Base-by-base conservation (phyloP, 2,329 filamentous ascomycete genomes). In the Fusarium robinianum region DNA sequence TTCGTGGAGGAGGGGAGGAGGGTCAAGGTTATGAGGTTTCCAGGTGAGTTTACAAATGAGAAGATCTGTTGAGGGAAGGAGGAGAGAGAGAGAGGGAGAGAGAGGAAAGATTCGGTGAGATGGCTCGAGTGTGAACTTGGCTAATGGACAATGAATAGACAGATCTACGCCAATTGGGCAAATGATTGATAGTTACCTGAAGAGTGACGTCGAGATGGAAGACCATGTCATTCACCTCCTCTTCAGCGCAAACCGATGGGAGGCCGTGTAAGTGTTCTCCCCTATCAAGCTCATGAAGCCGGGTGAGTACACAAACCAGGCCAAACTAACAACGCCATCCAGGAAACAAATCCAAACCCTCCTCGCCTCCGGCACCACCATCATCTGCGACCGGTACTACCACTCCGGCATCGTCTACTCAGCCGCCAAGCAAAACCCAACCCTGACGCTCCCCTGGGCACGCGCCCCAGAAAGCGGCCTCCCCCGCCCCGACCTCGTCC, bases 381-480 rank as follows among this genome's bases (percentile, higher is more conserved):
- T 99, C 21, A 75, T 99, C 25, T 84, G 92, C 56, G 94, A 99
- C 68, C 84, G 94, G 33, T 99, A 97, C 72, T 95, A 95, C 66
- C 92, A 96, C 73, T 94, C 88, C 14, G 94, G 94, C 40, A 88
- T 91, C 44, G 90, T 96, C 35, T 99, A 97, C 72, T 90, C 85
- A 16, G 89, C 90, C 1, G 92, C 94, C 4, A 97, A 97, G 65
- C 76, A 81, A 30, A 89, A 88, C 57, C 80, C 84, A 0, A 67
- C 74, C 2, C 77, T 96, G 9, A 73, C 79, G 0, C 74, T 96
- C 0, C 70, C 78, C 1, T 99, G 94, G 91, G 90, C 90, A 6
- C 84, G 88, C 57, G 78, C 83, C 11, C 89, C 91, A 1, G 94
- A 97, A 60, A 78, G 88, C 10, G 92, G 92, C 1, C 77, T 99